phyloP scores from a whole-genome alignment of 805 yeast genomes.

The Candida quercuum region DNA sequence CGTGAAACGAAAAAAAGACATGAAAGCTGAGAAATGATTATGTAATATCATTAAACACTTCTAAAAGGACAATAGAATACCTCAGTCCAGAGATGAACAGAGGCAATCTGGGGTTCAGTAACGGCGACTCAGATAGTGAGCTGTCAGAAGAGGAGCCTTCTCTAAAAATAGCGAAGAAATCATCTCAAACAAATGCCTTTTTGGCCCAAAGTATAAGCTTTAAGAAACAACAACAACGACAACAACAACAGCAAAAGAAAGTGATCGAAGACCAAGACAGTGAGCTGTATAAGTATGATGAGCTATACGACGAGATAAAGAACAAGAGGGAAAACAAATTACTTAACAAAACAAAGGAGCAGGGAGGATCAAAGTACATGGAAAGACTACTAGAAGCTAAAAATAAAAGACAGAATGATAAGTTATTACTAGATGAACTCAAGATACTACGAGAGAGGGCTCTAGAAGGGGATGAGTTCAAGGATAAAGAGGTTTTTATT shows the following conservation, averaged over 20 bases:
- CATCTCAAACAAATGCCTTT: neutral
- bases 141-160: constrained; percentile 3
- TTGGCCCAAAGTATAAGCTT: constrained; percentile 4
- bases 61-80: neutral
- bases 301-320: constrained; percentile 39
- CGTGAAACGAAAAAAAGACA: no score
- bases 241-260: neutral
- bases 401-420: constrained; percentile 40
- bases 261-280: constrained; percentile 10
- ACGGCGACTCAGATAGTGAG: constrained; percentile 3
- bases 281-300: constrained; percentile 38
- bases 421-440: constrained; percentile 32
- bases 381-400: constrained; percentile 38
- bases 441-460: constrained; percentile 33
- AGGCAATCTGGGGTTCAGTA: constrained; percentile 12
- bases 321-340: constrained; percentile 13
- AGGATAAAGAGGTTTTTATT: constrained; percentile 40
- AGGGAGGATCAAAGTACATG: constrained; percentile 31
- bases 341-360: constrained; percentile 10
- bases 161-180: neutral
- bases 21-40: neutral
- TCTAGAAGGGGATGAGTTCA: constrained; percentile 32
- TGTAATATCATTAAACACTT: neutral
- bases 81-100: constrained; percentile 6
- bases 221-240: constrained; percentile 1